Base-by-base conservation (phyloP, 768 basidiomycete genomes). In the Hygrophorus russula region DNA sequence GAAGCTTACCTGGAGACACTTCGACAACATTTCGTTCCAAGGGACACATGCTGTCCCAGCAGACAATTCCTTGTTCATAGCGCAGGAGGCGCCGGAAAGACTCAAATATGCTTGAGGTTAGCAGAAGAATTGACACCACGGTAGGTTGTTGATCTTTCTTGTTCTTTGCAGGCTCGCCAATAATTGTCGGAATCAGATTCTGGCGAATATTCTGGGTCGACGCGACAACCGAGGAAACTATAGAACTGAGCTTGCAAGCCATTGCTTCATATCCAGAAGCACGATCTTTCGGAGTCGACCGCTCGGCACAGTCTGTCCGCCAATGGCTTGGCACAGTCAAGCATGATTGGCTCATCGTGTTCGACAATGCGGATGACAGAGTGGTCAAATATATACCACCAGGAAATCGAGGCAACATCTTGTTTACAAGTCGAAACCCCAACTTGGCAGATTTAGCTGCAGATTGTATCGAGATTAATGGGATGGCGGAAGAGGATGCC, bases 171-270 rank as follows among this genome's bases (percentile, higher is more conserved):
- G n/a, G n/a, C 34, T 40, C n/a, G 24, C 36, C 15, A 15, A 3
- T 31, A 13, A 15, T 31, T 19, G 24, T 17, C 34, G 28, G 29
- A 7, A 31, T 41, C 35, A 51, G 54, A 15, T 54, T 54, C 39
- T 49, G 39, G 42, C 14, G 44, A n/a, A 45, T 53, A 13, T 56
- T 56, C 34, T 56, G 53, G 51, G 44, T 56, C 50, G 55, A 56
- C 48, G 52, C 54, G n/a, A 48, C 55, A 13, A 49, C 45, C 11
- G 30, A 39, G 12, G 46, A 50, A 9, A 53, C 49, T 14, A 45
- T 54, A 5, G 18, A 39, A 28, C 35, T 29, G 17, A 48, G 46
- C 36, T 44, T 51, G n/a, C 36, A 35, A 37, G 39, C 14, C 37
- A 45, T 46, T 28, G 42, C 19, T 15, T 36, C 8, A 1, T 33